Conservation (phyloP, 306 rosid genomes). For the Mimosa pudica region DNA sequence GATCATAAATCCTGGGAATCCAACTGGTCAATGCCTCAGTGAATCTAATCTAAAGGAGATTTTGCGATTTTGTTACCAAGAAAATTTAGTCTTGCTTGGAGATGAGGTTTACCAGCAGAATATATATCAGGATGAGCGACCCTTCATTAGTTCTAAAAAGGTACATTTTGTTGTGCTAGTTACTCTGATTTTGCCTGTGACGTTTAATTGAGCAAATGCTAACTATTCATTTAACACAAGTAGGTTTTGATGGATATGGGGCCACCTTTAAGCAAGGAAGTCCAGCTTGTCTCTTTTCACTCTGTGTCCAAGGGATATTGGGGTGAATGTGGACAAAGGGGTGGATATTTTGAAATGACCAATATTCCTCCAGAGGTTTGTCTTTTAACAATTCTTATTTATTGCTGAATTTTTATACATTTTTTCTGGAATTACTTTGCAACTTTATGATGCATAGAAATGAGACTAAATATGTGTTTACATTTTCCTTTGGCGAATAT, state of each 20-base stretch:
- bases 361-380: constrained; percentile 92
- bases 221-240: constrained; percentile 22
- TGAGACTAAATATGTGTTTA: background rate
- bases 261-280: constrained; percentile 81
- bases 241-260: constrained; percentile 90
- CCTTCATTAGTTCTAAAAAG: constrained; percentile 89
- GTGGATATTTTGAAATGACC: constrained; percentile 99
- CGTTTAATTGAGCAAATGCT: constrained; percentile 24
- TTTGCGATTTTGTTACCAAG: constrained; percentile 75
- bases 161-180: constrained; percentile 40
- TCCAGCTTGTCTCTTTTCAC: constrained; percentile 92
- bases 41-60: constrained; percentile 77
- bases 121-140: constrained; percentile 94
- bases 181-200: constrained; percentile 27
- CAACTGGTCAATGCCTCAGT: constrained; percentile 97
- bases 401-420: constrained; percentile 22
- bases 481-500: too few species aligned
- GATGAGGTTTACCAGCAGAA: constrained; percentile 99
- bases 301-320: constrained; percentile 93
- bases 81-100: constrained; percentile 87
- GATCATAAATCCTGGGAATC: constrained; percentile 97
- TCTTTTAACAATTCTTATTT: constrained; percentile 27
- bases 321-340: constrained; percentile 99
- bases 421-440: constrained; percentile 19
- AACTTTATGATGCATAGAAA: constrained; percentile 8